Conservation (phyloP, 129 eudicot species). For the Flaveria linearis region DNA sequence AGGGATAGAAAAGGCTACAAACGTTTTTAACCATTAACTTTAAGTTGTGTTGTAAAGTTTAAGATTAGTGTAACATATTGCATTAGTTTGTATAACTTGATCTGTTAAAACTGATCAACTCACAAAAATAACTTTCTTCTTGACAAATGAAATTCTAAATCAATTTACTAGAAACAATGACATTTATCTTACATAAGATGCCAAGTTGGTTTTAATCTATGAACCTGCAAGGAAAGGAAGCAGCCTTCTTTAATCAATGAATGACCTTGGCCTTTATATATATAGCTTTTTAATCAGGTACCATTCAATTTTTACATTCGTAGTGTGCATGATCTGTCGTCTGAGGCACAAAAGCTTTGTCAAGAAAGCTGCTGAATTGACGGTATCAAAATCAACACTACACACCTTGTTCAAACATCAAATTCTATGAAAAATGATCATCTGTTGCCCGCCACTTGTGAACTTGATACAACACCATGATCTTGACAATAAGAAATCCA, state of each 20-base stretch:
- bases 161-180: too few species aligned
- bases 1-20: too few species aligned
- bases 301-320: constrained; percentile 36
- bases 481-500: constrained; percentile 24
- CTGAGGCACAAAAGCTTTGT: constrained; percentile 27
- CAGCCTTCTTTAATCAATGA: not conserved
- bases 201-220: not conserved
- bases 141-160: too few species aligned
- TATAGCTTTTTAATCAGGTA: constrained; percentile 21
- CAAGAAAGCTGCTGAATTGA: constrained; percentile 35
- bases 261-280: constrained; percentile 3
- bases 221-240: not conserved
- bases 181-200: too few species aligned
- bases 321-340: constrained; percentile 25
- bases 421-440: constrained; percentile 25
- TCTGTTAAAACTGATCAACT: too few species aligned
- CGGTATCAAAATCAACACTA: constrained; percentile 32
- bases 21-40: too few species aligned
- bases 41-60: too few species aligned
- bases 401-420: constrained; percentile 32
- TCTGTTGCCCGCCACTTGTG: constrained; percentile 5
- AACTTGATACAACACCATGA: constrained; percentile 22
- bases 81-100: too few species aligned
- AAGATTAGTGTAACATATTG: too few species aligned
- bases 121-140: too few species aligned